Base-by-base conservation (phyloP, 805 yeast species). In the Barnettozyma sucrosica region DNA sequence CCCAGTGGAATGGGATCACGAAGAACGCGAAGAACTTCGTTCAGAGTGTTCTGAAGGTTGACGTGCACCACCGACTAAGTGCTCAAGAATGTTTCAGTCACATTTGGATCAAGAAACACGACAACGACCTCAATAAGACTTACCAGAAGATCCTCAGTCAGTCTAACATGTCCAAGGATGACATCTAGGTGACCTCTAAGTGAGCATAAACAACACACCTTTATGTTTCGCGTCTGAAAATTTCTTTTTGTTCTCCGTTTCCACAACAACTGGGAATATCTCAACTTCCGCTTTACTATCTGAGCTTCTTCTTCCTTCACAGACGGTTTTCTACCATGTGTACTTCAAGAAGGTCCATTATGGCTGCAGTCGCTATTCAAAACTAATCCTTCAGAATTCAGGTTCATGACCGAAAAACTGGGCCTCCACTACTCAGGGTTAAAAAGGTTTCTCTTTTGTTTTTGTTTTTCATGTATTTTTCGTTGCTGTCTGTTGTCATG, bases 91-190 rank as follows among this genome's bases (percentile, higher is more conserved):
- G 80, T 43, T 64, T 76, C n/a, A 39, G 56, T 4, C 76, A 71
- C 51, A 52, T 55, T 0, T 81, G 86, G 87, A 66, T 81, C 14
- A 54, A 58, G 32, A 63, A 65, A 38, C 76, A 76, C 51, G 36
- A 36, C 10, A 46, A 44, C 5, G 69, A 69, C 50, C 58, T 76
- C 37, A 56, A 58, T 18, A 60, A 55, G 36, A 61, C 72, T 9
- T 76, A 75, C 52, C 44, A 57, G 1, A 65, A 65, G 47, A 66
- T 57, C 44, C 24, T 53, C n/a, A 33, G 4, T 6, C 40, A 45
- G 24, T 45, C 47, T 10, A 23, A 24, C 4, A 7, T 46, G 3
- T 4, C 26, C n/a, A 28, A 28, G 7, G 16, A 7, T 13, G 32
- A 28, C 16, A 13, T 23, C 8, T 23, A 23, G 8, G 25, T 23